These are phyloP conservation scores for Botrytis sinoallii DNA, from an alignment of 2,329 filamentous ascomycete genomes.

Conservation along the genomic window DNA sequence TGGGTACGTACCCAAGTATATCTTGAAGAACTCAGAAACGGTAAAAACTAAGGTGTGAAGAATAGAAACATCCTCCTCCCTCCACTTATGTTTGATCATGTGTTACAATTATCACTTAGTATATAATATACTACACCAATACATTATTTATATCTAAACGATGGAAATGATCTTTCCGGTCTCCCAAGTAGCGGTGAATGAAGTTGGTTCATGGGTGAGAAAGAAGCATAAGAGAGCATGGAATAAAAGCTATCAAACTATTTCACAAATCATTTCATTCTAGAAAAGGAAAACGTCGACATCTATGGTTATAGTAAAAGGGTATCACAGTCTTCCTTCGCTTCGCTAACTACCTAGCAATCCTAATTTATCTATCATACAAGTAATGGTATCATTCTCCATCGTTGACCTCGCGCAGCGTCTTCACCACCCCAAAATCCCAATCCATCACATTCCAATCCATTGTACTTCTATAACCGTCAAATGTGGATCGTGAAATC, in stretches of 20 bases:
- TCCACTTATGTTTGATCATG: not conserved
- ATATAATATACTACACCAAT: not conserved
- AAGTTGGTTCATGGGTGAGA: not conserved
- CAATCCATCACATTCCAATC: not conserved
- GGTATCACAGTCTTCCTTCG: constrained; percentile 20
- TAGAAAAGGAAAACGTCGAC: not conserved
- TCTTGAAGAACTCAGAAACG: not conserved
- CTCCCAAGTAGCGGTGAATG: not conserved
- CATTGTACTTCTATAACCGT: not conserved
- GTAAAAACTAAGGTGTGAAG: not conserved
- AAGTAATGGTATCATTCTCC: constrained; percentile 21
- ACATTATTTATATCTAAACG: not conserved
- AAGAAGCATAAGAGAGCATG: not conserved
- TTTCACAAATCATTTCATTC: not conserved
- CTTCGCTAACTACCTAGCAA: constrained; percentile 1
- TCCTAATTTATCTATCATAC: constrained; percentile 19
- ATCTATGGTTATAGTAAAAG: constrained; percentile 6
- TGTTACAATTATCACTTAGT: not conserved
- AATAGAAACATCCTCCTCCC: not conserved
- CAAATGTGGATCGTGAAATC: constrained; percentile 11
- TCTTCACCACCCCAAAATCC: not conserved
- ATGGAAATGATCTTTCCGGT: not conserved
- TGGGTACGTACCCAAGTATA: not conserved
- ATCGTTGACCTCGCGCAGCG: not conserved
- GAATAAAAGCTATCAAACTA: not conserved